Conservation (phyloP, 176 grass and related monocot genomes). For the Neostapfia colusana region DNA sequence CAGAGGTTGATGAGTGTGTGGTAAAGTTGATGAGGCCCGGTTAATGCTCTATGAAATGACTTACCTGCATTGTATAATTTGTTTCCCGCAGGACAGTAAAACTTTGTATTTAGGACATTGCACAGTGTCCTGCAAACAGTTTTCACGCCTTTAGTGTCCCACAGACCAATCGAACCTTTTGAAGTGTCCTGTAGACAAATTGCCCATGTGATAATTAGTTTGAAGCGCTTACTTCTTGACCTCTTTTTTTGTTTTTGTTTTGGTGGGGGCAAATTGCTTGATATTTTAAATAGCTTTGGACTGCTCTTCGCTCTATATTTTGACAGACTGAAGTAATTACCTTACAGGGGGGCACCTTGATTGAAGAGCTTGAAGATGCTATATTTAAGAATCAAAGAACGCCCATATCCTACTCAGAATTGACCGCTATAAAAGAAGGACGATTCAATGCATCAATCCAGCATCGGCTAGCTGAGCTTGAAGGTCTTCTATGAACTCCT, state of each 20-base stretch:
- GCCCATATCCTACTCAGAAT: constrained; percentile 63
- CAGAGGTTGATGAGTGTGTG: neutral
- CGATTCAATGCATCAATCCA: constrained; percentile 79
- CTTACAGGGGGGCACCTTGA: constrained; percentile 58
- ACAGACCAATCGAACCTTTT: neutral
- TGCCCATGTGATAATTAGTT: neutral
- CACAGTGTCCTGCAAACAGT: neutral
- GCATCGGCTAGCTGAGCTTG: constrained; percentile 81
- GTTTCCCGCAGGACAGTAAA: neutral
- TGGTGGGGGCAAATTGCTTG: neutral
- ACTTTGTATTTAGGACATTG: neutral
- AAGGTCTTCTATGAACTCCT: constrained; percentile 56
- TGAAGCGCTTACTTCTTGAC: neutral
- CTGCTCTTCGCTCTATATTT: neutral
- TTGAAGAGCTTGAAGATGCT: constrained; percentile 83
- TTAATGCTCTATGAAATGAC: no score
- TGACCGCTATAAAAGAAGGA: constrained; percentile 65
- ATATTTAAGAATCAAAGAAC: constrained; percentile 56
- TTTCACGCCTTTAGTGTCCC: neutral
- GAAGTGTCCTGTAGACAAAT: neutral
- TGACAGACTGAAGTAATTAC: constrained; percentile 26
- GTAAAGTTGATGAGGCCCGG: neutral
- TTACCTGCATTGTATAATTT: no score
- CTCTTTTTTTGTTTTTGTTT: constrained; percentile 23
- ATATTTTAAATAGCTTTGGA: neutral